Base-by-base conservation (phyloP, 2,329 filamentous ascomycete species). In the Raffaelea deltoideospora region DNA sequence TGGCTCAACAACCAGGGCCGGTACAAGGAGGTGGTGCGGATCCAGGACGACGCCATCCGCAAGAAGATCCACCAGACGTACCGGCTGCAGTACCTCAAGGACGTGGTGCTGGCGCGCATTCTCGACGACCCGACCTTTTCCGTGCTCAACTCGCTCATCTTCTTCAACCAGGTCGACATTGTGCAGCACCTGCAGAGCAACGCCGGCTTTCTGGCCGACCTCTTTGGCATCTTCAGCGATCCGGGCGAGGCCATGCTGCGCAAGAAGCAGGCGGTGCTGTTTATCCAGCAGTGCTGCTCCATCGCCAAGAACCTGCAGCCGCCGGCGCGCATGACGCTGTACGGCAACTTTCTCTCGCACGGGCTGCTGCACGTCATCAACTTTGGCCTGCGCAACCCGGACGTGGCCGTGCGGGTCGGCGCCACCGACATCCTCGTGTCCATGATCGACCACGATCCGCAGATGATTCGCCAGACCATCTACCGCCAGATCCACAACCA, bases 151-250 rank as follows among this genome's bases (percentile, higher is more conserved):
- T 94, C 86, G 35, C 71, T 96, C 48, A 98, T 98, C 47, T 98
- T 95, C 63, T 98, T 93, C 67, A 90, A 96, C 60, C 90, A 98
- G 61, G 87, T 96, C 48, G 90, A 96, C 52, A 95, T 98, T 52
- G 80, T 98, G 34, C 83, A 88, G 51, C 84, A 96, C 57, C 67
- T 98, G n/a, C 87, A 95, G 56, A 69, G 67, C 20, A 94, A 94
- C 49, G 64, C 64, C 1, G 59, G 61, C 2, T 95, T 94, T 50
- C 62, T 96, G 21, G 77, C 76, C 46, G 84, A 47, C 33, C 68
- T 96, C 4, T 98, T 96, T 54, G 70, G 72, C 37, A 85, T 96
- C 43, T 95, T 96, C 51, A 72, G 68, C 17, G 63, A 74, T 0
- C 64, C 75, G 19, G 72, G 76, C 41, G 59, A 63, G 36, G 75